Base-by-base conservation (phyloP, 2,329 filamentous ascomycete genomes). In the Neonectria sp. region DNA sequence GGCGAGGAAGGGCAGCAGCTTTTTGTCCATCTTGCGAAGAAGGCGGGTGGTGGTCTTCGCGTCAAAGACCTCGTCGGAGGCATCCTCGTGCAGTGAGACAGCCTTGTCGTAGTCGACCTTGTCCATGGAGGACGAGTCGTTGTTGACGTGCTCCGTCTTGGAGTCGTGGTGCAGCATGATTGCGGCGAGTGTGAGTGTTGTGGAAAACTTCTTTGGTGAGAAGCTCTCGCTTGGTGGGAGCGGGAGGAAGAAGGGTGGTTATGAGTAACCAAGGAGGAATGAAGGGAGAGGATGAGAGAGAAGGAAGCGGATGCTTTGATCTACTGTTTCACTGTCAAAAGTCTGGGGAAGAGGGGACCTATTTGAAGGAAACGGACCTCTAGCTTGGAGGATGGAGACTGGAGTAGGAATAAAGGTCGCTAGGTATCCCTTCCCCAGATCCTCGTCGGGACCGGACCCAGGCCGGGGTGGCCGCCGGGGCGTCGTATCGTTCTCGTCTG, bases 1-100 rank as follows among this genome's bases (percentile, higher is more conserved):
- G 4, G 88, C 85, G 68, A 91, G 84, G 76, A 90, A 87, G 1
- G 89, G 89, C 51, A 91, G 85, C 25, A 91, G 83, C 73, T 84
- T 80, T 80, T 83, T 79, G 76, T 90, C 85, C 69, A 88, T 80
- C 78, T 86, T 87, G 72, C 85, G 80, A 43, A 90, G 73, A 0
- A 90, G 82, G 62, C 79, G 82, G 70, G 83, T 87, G n/a, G 83
- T 89, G 17, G 80, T 66, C 49, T 79, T 73, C 40, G 55, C 57
- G 65, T 81, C 79, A n/a, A 76, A 81, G 48, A 74, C 69, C 63
- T 69, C 70, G 49, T 71, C 69, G 1, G 70, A 69, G 52, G 63
- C 45, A 56, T 76, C 62, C 60, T 76, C 75, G 29, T 72, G 74
- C 3, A 76, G 57, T 17, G 74, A 76, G 9, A 75, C 60, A 40